Evolutionary conservation across 176 grass and related monocot genomes (phyloP), one percentile per base, ranked within the genome.

Genomic region (Poa annua): DNA sequence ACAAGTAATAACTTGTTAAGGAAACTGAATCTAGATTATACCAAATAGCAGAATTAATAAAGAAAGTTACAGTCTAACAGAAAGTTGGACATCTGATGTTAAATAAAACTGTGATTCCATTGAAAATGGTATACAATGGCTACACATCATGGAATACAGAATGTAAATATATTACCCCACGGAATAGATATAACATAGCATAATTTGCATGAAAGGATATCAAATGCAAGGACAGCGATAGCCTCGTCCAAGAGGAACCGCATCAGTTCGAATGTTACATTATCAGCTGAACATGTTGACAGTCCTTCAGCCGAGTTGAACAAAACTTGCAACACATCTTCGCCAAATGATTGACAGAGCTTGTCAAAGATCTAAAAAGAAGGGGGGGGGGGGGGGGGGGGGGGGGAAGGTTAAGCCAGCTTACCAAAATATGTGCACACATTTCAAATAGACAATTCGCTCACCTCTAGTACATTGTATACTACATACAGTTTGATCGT

Each of bases 391-490:
- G 67, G 15, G 63, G n/a, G 67, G 15, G n/a, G n/a, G n/a, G n/a
- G n/a, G n/a, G 63, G n/a, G 67, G 15, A 72, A 14, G 34, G 72
- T 91, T 60, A 89, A 71, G 53, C 15, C n/a, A 3, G 33, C 14
- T 79, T 54, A 57, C 54, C 73, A 74, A 81, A 4, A 50, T 29
- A 74, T 21, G 68, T 39, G 41, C 24, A 35, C 44, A 42, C 72
- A 85, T 20, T 85, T 86, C 19, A 42, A 73, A 78, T 62, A 65
- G 59, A 81, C 20, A 80, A 73, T 75, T 72, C 77, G 29, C 91
- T 96, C 80, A 98, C 96, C 96, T 98, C 96, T 87, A 98, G 85
- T 71, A 98, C 93, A 25, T 98, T 98, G 89, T 98, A 98, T 86
- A 98, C 90, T 19, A 98, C 96, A 92, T 98, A 98, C 24, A 99